A percentile compares a stretch with the other conserved stretches of the same genome.
Conservation (phyloP, 164 flowering plant species). For the Vitis riparia region DNA sequence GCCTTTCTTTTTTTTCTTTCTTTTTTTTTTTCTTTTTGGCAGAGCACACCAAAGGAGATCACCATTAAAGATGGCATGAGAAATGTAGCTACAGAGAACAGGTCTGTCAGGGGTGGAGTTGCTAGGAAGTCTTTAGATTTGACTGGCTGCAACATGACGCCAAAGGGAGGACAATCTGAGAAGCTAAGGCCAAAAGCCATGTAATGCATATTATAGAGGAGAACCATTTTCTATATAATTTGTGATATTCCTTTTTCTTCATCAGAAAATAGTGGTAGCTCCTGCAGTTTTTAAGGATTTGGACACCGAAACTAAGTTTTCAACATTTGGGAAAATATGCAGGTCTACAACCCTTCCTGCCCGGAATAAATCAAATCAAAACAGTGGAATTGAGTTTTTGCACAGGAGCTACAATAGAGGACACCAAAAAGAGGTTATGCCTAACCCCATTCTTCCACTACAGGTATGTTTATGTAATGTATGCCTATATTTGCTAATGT, state of each 20-base stretch:
- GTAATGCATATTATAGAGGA: not conserved
- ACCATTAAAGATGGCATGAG: not conserved
- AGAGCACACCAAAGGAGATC: not conserved
- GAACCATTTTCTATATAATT: not conserved
- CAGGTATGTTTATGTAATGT: not conserved
- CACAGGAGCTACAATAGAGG: slow-evolving; percentile 2
- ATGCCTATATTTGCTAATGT: not conserved
- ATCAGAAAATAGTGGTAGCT: not conserved
- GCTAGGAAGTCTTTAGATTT: not conserved
- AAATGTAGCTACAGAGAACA: not conserved
- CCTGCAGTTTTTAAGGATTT: not conserved
- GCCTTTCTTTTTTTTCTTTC: not conserved
- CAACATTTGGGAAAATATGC: not conserved
- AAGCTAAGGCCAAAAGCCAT: not conserved
- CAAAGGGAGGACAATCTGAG: not conserved
- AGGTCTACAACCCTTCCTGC: not conserved
- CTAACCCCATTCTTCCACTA: not conserved
- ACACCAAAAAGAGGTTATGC: not conserved
- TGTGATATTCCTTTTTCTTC: not conserved
- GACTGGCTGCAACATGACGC: not conserved
- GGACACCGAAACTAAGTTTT: not conserved
- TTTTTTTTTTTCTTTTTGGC: not conserved
- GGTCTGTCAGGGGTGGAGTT: not conserved
- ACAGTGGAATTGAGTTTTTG: not conserved
- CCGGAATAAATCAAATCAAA: not conserved